These are phyloP conservation scores for Sporisorium exsertum DNA, from an alignment of 1,284 basidiomycete genomes.

Conservation along the genomic window DNA sequence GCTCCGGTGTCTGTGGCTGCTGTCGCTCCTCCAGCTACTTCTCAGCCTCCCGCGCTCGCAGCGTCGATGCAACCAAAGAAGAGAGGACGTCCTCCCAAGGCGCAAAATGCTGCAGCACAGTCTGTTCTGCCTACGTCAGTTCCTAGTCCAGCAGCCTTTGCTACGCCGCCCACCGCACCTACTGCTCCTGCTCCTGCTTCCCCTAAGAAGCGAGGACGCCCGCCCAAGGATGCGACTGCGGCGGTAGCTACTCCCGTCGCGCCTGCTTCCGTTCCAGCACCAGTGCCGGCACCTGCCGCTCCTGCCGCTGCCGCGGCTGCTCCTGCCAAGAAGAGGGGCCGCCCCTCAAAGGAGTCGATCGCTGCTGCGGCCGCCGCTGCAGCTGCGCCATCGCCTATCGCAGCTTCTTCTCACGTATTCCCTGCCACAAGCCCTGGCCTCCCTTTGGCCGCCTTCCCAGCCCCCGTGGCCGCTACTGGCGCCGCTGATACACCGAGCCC, in stretches of 20 bases:
- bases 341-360: constrained; percentile 36
- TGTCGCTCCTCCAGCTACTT: background rate
- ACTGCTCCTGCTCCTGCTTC: constrained; percentile 11
- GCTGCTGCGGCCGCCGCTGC: constrained; percentile 12
- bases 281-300: constrained; percentile 2
- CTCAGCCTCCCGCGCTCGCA: constrained; percentile 3
- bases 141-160: constrained; percentile 4
- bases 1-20: constrained; percentile 1
- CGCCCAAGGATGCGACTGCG: constrained; percentile 19
- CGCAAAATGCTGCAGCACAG: background rate
- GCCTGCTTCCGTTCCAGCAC: background rate
- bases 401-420: constrained; percentile 2
- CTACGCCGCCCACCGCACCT: background rate
- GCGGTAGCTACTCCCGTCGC: constrained; percentile 10
- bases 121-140: background rate
- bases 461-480: background rate
- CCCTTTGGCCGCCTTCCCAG: constrained; percentile 1
- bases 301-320: background rate
- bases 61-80: constrained; percentile 23
- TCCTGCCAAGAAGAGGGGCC: constrained; percentile 40
- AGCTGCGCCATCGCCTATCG: background rate
- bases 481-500: constrained; percentile 1
- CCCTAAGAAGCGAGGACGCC: constrained; percentile 41
- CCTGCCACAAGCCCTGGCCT: background rate
- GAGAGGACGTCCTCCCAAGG: constrained; percentile 32